phyloP scores from a whole-genome alignment of 305 asterid species.

The Fraxinus nigra region DNA sequence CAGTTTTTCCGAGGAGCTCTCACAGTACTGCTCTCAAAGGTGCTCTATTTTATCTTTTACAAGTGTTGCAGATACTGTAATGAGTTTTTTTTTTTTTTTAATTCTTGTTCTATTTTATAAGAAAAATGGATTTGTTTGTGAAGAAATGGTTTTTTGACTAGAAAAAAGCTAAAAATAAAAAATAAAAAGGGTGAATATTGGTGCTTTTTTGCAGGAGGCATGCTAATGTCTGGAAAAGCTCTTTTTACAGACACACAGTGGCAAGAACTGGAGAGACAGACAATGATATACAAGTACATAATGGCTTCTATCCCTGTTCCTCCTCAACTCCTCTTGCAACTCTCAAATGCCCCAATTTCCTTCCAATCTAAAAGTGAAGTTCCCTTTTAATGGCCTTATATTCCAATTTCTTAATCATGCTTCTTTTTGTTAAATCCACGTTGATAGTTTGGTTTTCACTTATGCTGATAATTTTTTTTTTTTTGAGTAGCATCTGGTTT shows the following conservation, averaged over 20 bases:
- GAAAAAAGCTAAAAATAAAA: neutral
- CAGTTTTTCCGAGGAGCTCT: conserved; percentile 19
- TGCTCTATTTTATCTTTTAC: conserved; percentile 23
- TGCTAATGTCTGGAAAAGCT: conserved; percentile 24
- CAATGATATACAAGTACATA: conserved; percentile 53
- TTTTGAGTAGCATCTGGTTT: conserved; percentile 15
- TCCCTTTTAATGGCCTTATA: neutral
- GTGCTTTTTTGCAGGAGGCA: neutral
- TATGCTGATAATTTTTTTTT: neutral
- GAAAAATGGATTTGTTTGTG: neutral
- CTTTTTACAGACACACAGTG: conserved; percentile 57
- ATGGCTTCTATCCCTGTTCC: conserved; percentile 59
- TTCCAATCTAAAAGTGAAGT: conserved; percentile 46
- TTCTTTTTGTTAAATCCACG: neutral
- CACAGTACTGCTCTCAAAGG: neutral
- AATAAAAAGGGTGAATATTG: neutral
- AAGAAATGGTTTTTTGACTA: neutral
- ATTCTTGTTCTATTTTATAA: neutral
- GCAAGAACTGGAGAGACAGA: conserved; percentile 72
- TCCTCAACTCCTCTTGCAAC: conserved; percentile 41
- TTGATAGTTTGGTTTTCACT: neutral
- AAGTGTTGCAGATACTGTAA: neutral
- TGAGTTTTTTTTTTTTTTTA: too few species aligned
- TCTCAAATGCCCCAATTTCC: conserved; percentile 22
- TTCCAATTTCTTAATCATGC: neutral